Percentiles rank a stretch among this genome's conserved stretches.
Evolutionary conservation across 768 basidiomycete species (phyloP).

Genomic region (Boletus rufocinnamomeus): DNA sequence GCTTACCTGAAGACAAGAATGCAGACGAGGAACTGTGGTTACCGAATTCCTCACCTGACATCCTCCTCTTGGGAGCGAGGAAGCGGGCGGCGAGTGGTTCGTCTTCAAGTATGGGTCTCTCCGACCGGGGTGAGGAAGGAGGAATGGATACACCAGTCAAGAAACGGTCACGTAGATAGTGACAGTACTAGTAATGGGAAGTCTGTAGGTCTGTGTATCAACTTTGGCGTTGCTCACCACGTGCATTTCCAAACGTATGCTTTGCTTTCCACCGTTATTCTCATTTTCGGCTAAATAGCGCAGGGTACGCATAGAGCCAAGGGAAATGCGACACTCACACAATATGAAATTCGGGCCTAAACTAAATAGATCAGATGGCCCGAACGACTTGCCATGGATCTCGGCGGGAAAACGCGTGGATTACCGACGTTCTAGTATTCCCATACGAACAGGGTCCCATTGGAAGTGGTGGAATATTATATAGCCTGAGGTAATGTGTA

Average conservation of each 20-base stretch:
- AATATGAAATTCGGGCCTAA: background rate
- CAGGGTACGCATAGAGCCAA: background rate
- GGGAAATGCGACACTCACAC: background rate
- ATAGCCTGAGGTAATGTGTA: too few relatives aligned
- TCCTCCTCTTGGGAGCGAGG: conserved; percentile 35
- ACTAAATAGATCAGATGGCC: background rate
- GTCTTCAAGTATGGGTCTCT: conserved; percentile 27
- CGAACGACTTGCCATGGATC: background rate
- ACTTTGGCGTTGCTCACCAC: background rate
- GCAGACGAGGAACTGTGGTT: conserved; percentile 45
- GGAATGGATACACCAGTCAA: conserved; percentile 25
- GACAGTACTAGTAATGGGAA: background rate
- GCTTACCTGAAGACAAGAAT: conserved; percentile 8
- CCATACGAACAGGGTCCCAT: background rate
- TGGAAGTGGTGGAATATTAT: background rate
- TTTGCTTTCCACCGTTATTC: background rate
- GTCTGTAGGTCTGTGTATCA: conserved; percentile 8
- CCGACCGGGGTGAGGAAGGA: conserved; percentile 19
- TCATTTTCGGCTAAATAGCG: background rate
- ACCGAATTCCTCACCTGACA: conserved; percentile 44
- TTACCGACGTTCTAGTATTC: background rate
- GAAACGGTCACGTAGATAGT: conserved; percentile 27
- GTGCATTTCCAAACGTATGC: background rate
- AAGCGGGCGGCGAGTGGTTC: conserved; percentile 31
- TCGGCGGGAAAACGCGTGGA: background rate